Conservation (phyloP, 163 green algal genomes). For the Trebouxia gelatinosa region DNA sequence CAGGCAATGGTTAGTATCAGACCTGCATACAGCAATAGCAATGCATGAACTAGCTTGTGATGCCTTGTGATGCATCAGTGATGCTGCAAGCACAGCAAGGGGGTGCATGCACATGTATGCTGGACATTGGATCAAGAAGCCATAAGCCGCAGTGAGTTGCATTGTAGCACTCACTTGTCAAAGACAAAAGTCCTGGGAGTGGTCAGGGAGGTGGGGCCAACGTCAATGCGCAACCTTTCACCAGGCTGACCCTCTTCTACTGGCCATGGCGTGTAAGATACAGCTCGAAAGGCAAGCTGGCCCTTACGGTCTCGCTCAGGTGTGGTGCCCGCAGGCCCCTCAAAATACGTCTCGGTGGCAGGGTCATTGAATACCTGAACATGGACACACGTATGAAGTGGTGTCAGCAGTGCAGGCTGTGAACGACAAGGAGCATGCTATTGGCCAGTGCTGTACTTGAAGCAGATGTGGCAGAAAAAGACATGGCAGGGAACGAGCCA, state of each 20-base stretch:
- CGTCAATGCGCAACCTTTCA: conserved; percentile 20
- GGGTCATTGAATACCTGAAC: conserved; percentile 20
- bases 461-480: neutral
- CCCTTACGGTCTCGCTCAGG: conserved; percentile 27
- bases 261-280: conserved; percentile 29
- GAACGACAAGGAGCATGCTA: neutral
- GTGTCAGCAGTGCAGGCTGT: neutral
- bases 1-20: too few species aligned
- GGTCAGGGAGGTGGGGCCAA: neutral
- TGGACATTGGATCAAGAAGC: too few species aligned
- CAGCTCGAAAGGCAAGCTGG: conserved; percentile 21
- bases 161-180: conserved; percentile 18
- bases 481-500: neutral
- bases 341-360: conserved; percentile 12
- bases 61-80: too few species aligned
- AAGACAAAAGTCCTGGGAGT: conserved; percentile 29
- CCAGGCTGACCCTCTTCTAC: neutral
- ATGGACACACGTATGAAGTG: neutral
- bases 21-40: too few species aligned
- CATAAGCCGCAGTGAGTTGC: too few species aligned
- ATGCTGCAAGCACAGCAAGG: too few species aligned
- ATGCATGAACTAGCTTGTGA: too few species aligned
- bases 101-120: too few species aligned
- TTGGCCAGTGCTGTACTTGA: neutral
- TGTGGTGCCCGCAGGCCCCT: neutral